These are phyloP conservation scores for Lentinula edodes DNA, from an alignment of 768 basidiomycete genomes.

Conservation along the genomic window DNA sequence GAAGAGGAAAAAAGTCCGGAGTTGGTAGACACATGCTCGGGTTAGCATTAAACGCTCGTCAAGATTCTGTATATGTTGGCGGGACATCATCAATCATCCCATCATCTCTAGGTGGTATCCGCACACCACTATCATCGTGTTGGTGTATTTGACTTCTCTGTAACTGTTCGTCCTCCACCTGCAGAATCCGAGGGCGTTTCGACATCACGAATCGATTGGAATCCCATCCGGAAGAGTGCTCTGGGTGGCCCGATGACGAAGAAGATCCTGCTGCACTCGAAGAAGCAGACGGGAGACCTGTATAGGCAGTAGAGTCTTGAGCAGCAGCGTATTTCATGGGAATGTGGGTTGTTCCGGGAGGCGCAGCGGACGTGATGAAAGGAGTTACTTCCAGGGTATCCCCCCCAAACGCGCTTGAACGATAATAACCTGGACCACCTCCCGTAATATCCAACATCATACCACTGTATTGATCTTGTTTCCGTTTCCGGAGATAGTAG, in stretches of 20 bases:
- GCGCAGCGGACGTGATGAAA: background rate
- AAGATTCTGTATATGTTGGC: background rate
- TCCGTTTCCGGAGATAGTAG: background rate
- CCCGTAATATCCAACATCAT: background rate
- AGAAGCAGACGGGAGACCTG: background rate
- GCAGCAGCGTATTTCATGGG: background rate
- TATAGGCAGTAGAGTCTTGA: background rate
- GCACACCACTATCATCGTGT: background rate
- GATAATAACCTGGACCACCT: background rate
- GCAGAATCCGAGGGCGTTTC: background rate
- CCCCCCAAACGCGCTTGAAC: background rate
- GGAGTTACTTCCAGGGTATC: background rate
- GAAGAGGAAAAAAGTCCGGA: background rate
- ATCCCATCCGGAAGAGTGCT: background rate
- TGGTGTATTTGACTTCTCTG: background rate
- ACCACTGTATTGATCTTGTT: background rate
- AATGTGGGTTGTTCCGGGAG: background rate
- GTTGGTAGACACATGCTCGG: too few relatives aligned
- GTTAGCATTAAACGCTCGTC: background rate
- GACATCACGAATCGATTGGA: background rate
- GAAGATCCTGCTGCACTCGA: background rate
- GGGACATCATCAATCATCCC: background rate
- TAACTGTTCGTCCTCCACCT: background rate
- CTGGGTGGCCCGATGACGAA: background rate
- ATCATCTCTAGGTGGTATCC: background rate